Evolutionary conservation across 2,329 filamentous ascomycete species (phyloP).

Genomic region (Monilinia fructigena): DNA sequence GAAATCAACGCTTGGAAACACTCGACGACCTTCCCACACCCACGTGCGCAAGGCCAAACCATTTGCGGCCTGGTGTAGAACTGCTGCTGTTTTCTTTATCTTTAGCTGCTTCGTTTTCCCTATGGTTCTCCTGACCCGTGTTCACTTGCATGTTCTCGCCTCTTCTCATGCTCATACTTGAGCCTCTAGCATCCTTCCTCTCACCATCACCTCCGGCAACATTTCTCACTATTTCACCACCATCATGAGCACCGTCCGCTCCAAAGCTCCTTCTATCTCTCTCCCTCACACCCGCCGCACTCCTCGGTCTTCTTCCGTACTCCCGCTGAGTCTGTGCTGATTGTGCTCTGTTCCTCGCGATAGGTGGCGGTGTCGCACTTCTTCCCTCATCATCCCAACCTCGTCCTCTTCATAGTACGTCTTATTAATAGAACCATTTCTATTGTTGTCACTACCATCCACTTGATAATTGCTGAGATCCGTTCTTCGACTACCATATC

Average conservation of each 20-base stretch:
- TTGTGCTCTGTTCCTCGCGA: slow-evolving; percentile 27
- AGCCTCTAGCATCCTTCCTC: neutral
- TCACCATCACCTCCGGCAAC: neutral
- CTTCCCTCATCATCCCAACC: slow-evolving; percentile 22
- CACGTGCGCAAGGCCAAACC: slow-evolving; percentile 27
- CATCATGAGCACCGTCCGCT: slow-evolving; percentile 18
- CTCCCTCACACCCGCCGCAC: slow-evolving; percentile 19
- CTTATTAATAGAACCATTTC: slow-evolving; percentile 9
- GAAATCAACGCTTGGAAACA: slow-evolving; percentile 6
- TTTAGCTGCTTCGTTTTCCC: neutral
- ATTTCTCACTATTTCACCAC: neutral
- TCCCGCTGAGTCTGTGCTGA: slow-evolving; percentile 15
- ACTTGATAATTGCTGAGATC: slow-evolving; percentile 8
- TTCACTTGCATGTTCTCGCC: slow-evolving; percentile 20
- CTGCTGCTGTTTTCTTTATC: neutral
- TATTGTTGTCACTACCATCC: slow-evolving; percentile 11
- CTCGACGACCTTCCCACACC: slow-evolving; percentile 14
- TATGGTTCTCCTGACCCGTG: slow-evolving; percentile 8
- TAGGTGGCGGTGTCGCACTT: slow-evolving; percentile 38
- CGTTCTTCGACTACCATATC: slow-evolving; percentile 8
- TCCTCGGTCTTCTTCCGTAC: slow-evolving; percentile 25
- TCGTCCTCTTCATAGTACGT: slow-evolving; percentile 16
- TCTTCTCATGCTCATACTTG: slow-evolving; percentile 3
- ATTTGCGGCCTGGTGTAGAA: slow-evolving; percentile 24
- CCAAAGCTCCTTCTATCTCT: slow-evolving; percentile 18